These are phyloP conservation scores for Aspergillus intermedius DNA, from an alignment of 2,329 filamentous ascomycete genomes.

Conservation along the genomic window DNA sequence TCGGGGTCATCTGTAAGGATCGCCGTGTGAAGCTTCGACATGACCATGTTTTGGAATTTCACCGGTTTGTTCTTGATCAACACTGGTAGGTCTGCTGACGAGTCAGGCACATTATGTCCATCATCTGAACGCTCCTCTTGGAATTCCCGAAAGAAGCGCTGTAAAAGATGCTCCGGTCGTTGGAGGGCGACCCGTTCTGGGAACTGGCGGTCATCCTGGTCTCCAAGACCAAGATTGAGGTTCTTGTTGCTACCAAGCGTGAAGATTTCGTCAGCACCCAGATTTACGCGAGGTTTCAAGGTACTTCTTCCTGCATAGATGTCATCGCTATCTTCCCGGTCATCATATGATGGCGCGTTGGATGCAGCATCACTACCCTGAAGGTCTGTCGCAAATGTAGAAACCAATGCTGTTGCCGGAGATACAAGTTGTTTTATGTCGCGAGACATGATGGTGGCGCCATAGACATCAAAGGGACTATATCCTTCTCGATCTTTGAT, in stretches of 20 bases:
- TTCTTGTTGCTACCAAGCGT: slow-evolving; percentile 97
- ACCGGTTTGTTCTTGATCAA: slow-evolving; percentile 66
- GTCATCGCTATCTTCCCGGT: slow-evolving; percentile 51
- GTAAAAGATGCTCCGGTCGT: slow-evolving; percentile 70
- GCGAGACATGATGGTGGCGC: slow-evolving; percentile 75
- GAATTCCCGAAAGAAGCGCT: slow-evolving; percentile 65
- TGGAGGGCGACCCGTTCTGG: slow-evolving; percentile 75
- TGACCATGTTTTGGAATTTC: slow-evolving; percentile 69
- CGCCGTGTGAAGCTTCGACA: slow-evolving; percentile 89
- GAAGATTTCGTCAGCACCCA: slow-evolving; percentile 76
- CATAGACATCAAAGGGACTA: slow-evolving; percentile 89
- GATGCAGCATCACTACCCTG: slow-evolving; percentile 29
- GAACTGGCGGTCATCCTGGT: slow-evolving; percentile 89
- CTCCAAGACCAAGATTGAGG: slow-evolving; percentile 83
- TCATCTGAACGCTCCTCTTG: slow-evolving; percentile 36
- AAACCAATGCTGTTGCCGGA: slow-evolving; percentile 32
- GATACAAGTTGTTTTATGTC: slow-evolving; percentile 45
- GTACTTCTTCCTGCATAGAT: slow-evolving; percentile 14
- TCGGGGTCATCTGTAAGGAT: slow-evolving; percentile 80
- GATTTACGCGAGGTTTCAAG: slow-evolving; percentile 29
- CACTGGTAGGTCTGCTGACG: slow-evolving; percentile 58
- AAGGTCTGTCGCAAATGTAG: slow-evolving; percentile 38
- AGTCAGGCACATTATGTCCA: slow-evolving; percentile 22
- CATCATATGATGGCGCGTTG: slow-evolving; percentile 25
- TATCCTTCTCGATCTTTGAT: slow-evolving; percentile 94